Percentiles rank a stretch among this genome's conserved stretches.
Evolutionary conservation across 139 green algal genomes (phyloP).

Genomic region (Coelastrella sp.): DNA sequence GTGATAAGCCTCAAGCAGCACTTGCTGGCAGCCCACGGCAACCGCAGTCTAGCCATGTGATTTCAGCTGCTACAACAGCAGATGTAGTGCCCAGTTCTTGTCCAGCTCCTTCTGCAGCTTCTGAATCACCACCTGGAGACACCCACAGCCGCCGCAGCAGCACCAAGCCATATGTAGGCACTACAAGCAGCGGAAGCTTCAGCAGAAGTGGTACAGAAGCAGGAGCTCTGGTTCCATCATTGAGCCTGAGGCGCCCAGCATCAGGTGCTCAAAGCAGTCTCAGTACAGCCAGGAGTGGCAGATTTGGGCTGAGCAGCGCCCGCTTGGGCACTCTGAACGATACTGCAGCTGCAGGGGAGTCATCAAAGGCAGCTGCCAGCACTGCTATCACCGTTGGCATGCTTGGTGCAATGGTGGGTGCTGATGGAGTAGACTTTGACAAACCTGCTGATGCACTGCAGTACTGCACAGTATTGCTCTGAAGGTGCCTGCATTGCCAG

Average conservation of each 20-base stretch:
- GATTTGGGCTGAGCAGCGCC: not conserved
- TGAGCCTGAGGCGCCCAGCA: not conserved
- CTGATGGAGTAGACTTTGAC: not conserved
- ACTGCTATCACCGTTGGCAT: constrained; percentile 9
- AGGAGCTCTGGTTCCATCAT: not conserved
- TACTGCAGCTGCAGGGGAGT: not conserved
- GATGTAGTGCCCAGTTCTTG: not conserved
- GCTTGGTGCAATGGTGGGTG: constrained; percentile 34
- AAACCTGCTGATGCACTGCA: not conserved
- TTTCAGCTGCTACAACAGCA: constrained; percentile 4
- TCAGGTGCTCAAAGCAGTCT: not conserved
- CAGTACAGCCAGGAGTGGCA: not conserved
- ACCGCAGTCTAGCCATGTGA: not conserved
- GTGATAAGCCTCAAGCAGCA: not conserved
- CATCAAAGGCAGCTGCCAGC: not conserved
- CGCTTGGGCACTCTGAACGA: not conserved
- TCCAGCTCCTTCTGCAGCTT: not conserved
- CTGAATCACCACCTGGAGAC: not conserved
- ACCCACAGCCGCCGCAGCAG: not conserved
- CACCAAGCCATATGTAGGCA: not conserved
- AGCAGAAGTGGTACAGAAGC: not conserved
- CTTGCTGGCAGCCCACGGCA: not conserved
- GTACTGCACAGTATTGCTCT: no score
- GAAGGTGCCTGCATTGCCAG: no score
- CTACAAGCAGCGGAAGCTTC: not conserved